Percentiles rank a stretch among this genome's conserved stretches.
These are phyloP conservation scores for Gossypium rotundifolium DNA, from an alignment of 345 rosid genomes.

Conservation along the genomic window DNA sequence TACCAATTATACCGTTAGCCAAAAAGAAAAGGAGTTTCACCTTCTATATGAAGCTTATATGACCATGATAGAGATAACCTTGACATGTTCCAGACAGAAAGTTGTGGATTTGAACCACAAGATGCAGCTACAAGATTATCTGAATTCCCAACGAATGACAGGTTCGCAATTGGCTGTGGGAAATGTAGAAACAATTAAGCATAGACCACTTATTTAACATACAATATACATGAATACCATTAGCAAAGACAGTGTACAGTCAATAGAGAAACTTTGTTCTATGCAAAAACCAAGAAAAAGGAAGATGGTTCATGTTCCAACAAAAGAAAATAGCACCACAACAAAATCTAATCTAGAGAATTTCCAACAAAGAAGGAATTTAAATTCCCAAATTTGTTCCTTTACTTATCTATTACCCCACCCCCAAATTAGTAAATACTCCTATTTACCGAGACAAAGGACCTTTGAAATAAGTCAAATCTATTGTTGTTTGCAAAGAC, in stretches of 20 bases:
- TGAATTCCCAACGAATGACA: constrained; percentile 67
- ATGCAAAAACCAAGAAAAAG: not conserved
- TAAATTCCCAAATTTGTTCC: not conserved
- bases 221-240: not conserved
- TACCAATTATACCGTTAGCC: not conserved
- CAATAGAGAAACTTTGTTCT: not conserved
- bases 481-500: not conserved
- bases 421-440: not conserved
- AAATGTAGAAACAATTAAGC: not conserved
- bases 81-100: constrained; percentile 76
- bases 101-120: constrained; percentile 49
- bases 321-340: not conserved
- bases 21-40: constrained; percentile 26
- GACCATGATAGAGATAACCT: constrained; percentile 72
- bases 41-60: constrained; percentile 71
- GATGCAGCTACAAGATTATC: constrained; percentile 77
- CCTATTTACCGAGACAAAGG: not conserved
- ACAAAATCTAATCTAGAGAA: not conserved
- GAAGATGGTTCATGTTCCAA: not conserved
- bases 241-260: not conserved
- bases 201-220: not conserved
- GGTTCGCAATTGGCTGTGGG: constrained; percentile 58
- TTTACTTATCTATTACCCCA: not conserved
- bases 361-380: not conserved
- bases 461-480: not conserved